Evolutionary conservation across 768 basidiomycete species (phyloP).

Genomic region (Pisolithus sp.): DNA sequence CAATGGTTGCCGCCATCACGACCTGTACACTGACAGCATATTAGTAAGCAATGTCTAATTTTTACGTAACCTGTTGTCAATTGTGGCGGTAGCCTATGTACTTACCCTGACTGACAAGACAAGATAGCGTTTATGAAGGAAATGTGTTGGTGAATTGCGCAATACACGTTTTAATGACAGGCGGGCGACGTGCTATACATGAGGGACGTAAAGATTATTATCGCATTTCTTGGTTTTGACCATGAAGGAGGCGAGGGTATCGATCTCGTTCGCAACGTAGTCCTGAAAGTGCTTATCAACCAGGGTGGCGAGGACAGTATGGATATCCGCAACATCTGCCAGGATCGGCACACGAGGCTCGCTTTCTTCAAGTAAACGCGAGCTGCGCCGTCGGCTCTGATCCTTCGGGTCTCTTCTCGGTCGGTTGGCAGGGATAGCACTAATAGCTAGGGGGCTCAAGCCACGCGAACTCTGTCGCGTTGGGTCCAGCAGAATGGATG

Average conservation of each 20-base stretch:
- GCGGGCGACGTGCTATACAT: not conserved
- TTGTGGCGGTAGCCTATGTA: no score
- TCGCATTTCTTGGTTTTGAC: slow-evolving; percentile 53
- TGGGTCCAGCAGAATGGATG: slow-evolving; percentile 50
- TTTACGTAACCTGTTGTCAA: no score
- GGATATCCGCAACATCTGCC: slow-evolving; percentile 64
- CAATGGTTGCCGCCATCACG: no score
- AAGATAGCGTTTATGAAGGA: no score
- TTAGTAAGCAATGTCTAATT: no score
- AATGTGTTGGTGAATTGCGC: no score
- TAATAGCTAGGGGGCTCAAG: slow-evolving; percentile 39
- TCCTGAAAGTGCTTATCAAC: slow-evolving; percentile 72
- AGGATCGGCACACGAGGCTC: slow-evolving; percentile 56
- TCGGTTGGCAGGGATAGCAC: slow-evolving; percentile 58
- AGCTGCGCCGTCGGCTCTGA: slow-evolving; percentile 56
- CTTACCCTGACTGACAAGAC: no score
- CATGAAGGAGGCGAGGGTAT: slow-evolving; percentile 79
- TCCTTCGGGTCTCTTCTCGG: slow-evolving; percentile 66
- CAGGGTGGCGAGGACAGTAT: slow-evolving; percentile 57
- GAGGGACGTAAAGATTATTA: slow-evolving; percentile 20
- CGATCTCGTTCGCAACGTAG: slow-evolving; percentile 60
- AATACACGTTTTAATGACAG: no score
- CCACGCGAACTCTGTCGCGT: slow-evolving; percentile 39
- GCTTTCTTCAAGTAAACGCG: slow-evolving; percentile 63
- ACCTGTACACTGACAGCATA: no score